Evolutionary conservation across 768 basidiomycete species (phyloP), one percentile per base, ranked within the genome.

Genomic region (Auriculariales sp.): DNA sequence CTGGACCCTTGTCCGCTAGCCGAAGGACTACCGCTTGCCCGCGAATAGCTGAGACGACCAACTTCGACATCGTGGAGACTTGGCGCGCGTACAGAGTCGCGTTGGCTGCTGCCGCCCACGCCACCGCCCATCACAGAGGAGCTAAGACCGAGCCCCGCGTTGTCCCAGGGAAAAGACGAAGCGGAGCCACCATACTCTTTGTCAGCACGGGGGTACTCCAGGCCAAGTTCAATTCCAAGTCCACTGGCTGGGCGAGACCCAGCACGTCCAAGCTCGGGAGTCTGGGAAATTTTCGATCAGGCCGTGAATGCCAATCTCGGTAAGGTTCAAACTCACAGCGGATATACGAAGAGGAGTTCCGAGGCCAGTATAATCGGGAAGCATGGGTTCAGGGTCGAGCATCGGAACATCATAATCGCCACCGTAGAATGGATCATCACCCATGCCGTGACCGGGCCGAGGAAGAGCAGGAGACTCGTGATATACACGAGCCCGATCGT

Each of bases 81-180:
- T 34, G 39, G 39, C 15, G 71, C 58, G 42, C 67, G 65, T 29
- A 45, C 19, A 47, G 74, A 73, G 54, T 68, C 73, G 34, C 67
- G 68, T 45, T 61, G 57, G 29, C 51, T 48, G 5, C 55, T 49
- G 12, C 59, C 50, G 19, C 63, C 64, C 30, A 65, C 68, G 15
- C 58, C 64, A 2, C 51, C 70, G 24, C 63, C 74, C 28, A 58
- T 55, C 4, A 15, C 6, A 11, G 39, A 44, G 24, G 65, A 67
- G 28, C 73, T 78, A 1, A 81, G 82, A 47, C 79, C 83, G 33
- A 68, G 69, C 3, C 79, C 82, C 3, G 73, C 85, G 59, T 88
- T 74, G 58, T 89, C 84, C 86, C 86, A 90, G 4, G 87, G 86
- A 59, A 87, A 87, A 28, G 88, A 59, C 7, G 80, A 78, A 54